Evolutionary conservation across 2,329 filamentous ascomycete genomes (phyloP), one percentile per base, ranked within the genome.

Genomic region (Microdochium bolleyi): DNA sequence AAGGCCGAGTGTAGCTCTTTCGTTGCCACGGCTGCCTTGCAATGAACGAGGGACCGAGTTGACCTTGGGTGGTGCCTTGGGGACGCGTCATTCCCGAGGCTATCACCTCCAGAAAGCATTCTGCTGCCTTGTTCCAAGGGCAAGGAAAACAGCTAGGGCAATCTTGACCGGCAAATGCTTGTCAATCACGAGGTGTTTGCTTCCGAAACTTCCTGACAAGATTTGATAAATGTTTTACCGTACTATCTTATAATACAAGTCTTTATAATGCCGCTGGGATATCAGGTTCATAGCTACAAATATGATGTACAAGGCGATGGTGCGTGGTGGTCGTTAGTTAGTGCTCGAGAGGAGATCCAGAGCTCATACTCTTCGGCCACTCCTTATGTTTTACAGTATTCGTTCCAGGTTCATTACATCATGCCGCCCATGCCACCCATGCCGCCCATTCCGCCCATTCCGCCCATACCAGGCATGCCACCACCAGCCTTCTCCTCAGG

Each of bases 401-500:
- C 19, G 24, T 30, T 21, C 8, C 3, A 9, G 62, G 64, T 66
- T 65, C 67, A 64, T 59, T 64, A 64, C 66, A 58, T 64, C 64
- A 63, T 67, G 75, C 78, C 73, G 77, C 75, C 76, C 60, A 72
- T 72, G 65, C 74, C 77, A n/a, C 78, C 79, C 80, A 83, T 75
- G 24, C 79, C 78, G 10, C 74, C 76, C 74, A 78, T 79, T 49
- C 76, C 77, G 24, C 77, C 78, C 85, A 89, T 89, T 60, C 82
- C 83, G 44, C 82, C 83, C 80, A 84, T 84, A 57, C 82, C 84
- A 49, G 83, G 83, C 78, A 85, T 87, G 58, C 82, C 81, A 50
- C 77, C 74, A 56, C 79, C 76, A 64, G 83, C 81, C 87, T 96
- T 96, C 72, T 96, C 92, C 72, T 97, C 92, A 52, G 89, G 82